Evolutionary conservation across 192 early-diverging fungal genomes (phyloP), one percentile per base, ranked within the genome.

Genomic region (Spizellomyces punctatus): DNA sequence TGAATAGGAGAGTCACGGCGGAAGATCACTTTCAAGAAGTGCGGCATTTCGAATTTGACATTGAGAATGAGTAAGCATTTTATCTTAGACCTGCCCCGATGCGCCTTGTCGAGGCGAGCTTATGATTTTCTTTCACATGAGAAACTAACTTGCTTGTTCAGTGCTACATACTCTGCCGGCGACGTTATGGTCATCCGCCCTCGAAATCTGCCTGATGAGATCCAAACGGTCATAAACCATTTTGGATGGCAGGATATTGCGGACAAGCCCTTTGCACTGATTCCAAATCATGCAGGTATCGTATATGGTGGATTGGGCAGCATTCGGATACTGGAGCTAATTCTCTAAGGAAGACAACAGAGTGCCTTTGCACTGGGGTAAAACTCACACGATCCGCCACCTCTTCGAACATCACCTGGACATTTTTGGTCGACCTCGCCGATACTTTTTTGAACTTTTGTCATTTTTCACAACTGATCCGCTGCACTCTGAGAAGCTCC

Each of bases 401-500:
- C 83, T 97, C n/a, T 85, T 94, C 63, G 82, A 85, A 12, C 66
- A 87, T 56, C 79, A 92, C 68, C 77, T 99, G 66, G 95, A 97
- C 78, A 86, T 96, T 17, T 94, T 88, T 72, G 90, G 89, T 5
- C 89, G 90, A 0, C 97, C 97, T 9, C 81, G 91, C 19, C 81
- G 94, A 49, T 95, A 93, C 44, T 97, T 99, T 82, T 97, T 99
- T 66, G 89, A 95, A 67, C 85, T 95, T 48, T 78, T 96, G 14
- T 69, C 86, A 17, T 92, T 89, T 70, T 99, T 99, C 80, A 86
- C 91, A 6, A 52, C 75, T 17, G 85, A 85, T 58, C 64, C 74
- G 47, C 56, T 75, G 62, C 94, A 96, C 55, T 85, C 82, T 8
- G 93, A 94, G 54, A 91, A 91, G 73, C 83, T 99, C 48, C 77